These are phyloP conservation scores for Apiospora marii DNA, from an alignment of 2,329 filamentous ascomycete genomes.

Conservation along the genomic window DNA sequence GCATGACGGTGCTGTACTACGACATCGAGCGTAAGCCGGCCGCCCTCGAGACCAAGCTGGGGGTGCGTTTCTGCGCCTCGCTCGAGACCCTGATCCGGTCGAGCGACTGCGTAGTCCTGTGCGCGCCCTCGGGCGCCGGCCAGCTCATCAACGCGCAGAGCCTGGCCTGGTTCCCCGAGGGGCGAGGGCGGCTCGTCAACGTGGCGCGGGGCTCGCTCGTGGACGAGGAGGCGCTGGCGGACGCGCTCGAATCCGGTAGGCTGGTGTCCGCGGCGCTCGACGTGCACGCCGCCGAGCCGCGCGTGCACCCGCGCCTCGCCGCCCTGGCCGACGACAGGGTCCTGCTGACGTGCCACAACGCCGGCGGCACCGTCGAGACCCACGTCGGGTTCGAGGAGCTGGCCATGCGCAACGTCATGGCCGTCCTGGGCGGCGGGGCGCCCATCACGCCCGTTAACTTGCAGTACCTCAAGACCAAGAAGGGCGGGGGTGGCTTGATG, in stretches of 20 bases:
- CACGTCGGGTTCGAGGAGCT: slow-evolving; percentile 72
- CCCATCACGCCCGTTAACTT: slow-evolving; percentile 70
- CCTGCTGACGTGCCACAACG: slow-evolving; percentile 72
- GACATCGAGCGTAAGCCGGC: slow-evolving; percentile 61
- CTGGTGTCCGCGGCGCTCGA: slow-evolving; percentile 66
- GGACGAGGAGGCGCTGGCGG: slow-evolving; percentile 68
- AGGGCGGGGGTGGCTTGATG: neutral
- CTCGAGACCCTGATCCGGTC: slow-evolving; percentile 60
- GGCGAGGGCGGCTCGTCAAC: slow-evolving; percentile 68
- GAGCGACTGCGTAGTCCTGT: slow-evolving; percentile 69
- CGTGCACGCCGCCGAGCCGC: slow-evolving; percentile 69
- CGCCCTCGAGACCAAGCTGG: slow-evolving; percentile 49
- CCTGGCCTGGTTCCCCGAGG: slow-evolving; percentile 57
- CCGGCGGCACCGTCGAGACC: slow-evolving; percentile 71
- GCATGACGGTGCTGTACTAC: slow-evolving; percentile 72
- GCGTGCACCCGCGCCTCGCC: slow-evolving; percentile 55
- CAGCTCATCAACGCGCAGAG: slow-evolving; percentile 57
- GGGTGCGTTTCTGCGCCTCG: slow-evolving; percentile 57
- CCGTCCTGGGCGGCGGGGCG: slow-evolving; percentile 59
- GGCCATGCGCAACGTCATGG: slow-evolving; percentile 72
- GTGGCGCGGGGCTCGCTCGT: slow-evolving; percentile 71
- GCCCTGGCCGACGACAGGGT: slow-evolving; percentile 53
- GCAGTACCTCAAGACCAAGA: slow-evolving; percentile 45
- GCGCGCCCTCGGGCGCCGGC: slow-evolving; percentile 59
- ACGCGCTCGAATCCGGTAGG: slow-evolving; percentile 61